Percentiles rank a stretch among this genome's conserved stretches.
These are phyloP conservation scores for Ophiostoma fasciatum DNA, from an alignment of 2,329 filamentous ascomycete species.

Conservation along the genomic window DNA sequence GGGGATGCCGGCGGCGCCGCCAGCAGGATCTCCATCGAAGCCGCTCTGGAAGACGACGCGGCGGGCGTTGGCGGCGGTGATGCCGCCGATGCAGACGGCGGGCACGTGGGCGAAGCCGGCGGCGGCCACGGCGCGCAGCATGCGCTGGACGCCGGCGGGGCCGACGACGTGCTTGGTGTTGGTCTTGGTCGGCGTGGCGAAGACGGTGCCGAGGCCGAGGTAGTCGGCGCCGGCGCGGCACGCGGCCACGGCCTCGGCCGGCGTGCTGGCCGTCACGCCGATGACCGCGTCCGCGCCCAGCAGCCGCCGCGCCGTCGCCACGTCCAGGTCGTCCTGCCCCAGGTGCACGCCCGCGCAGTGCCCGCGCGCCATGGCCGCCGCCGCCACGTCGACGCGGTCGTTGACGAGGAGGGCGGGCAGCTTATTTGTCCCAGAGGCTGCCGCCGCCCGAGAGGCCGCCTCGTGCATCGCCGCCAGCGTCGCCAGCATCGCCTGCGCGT, in stretches of 20 bases:
- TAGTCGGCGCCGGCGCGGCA: constrained; percentile 72
- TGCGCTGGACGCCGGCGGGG: constrained; percentile 51
- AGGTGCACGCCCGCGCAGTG: constrained; percentile 87
- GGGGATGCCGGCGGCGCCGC: constrained; percentile 13
- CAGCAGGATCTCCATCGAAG: too few species aligned
- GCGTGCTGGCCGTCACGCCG: constrained; percentile 68
- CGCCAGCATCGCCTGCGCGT: constrained; percentile 56
- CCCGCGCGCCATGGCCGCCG: constrained; percentile 69
- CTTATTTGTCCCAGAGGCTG: too few species aligned
- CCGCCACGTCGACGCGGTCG: constrained; percentile 78
- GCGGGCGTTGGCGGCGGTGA: constrained; percentile 63
- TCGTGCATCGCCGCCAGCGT: constrained; percentile 56
- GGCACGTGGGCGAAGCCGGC: constrained; percentile 31
- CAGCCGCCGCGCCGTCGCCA: constrained; percentile 47
- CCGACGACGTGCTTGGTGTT: constrained; percentile 72
- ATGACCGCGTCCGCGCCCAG: constrained; percentile 70
- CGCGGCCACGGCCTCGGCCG: constrained; percentile 58
- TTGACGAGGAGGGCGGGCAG: constrained; percentile 88
- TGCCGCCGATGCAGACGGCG: constrained; percentile 77
- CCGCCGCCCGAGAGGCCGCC: constrained; percentile 21
- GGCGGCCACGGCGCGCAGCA: constrained; percentile 45
- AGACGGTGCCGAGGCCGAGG: constrained; percentile 80
- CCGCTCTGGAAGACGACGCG: constrained; percentile 57
- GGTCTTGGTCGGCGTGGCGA: constrained; percentile 55
- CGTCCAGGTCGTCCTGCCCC: constrained; percentile 75